A percentile compares a stretch with the other conserved stretches of the same genome.
Evolutionary conservation across 805 yeast genomes (phyloP).

Genomic region (Candida vartiovaarae): DNA sequence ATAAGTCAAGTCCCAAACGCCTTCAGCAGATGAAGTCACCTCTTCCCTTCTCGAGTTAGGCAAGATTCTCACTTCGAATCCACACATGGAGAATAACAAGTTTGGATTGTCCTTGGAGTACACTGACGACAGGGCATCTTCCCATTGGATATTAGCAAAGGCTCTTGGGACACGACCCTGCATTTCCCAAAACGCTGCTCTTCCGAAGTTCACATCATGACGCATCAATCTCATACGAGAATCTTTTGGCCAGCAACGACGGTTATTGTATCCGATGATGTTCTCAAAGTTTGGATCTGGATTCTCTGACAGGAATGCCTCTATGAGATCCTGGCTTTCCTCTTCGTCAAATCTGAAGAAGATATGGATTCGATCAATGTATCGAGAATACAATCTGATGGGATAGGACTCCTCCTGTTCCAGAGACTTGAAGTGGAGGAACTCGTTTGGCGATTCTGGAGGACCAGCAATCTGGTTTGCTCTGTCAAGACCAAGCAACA

Average conservation of each 20-base stretch:
- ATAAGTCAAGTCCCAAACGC: constrained; percentile 78
- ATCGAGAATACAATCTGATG: constrained; percentile 72
- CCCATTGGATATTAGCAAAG: constrained; percentile 70
- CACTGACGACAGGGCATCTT: constrained; percentile 74
- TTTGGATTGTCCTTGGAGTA: constrained; percentile 90
- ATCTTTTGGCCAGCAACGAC: constrained; percentile 93
- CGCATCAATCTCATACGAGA: constrained; percentile 85
- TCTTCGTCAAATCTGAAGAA: constrained; percentile 67
- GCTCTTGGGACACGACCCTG: constrained; percentile 73
- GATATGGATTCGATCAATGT: constrained; percentile 75
- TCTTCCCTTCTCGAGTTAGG: constrained; percentile 63
- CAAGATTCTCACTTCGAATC: constrained; percentile 84
- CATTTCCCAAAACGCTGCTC: constrained; percentile 90
- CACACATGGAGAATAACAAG: constrained; percentile 83
- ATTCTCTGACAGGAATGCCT: constrained; percentile 71
- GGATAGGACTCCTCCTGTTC: constrained; percentile 66
- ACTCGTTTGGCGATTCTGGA: constrained; percentile 63
- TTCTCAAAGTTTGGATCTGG: constrained; percentile 92
- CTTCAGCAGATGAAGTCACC: constrained; percentile 56
- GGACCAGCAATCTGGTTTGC: constrained; percentile 86
- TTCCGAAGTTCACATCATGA: constrained; percentile 84
- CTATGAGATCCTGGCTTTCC: constrained; percentile 69
- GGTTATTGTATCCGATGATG: constrained; percentile 78
- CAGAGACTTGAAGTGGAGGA: constrained; percentile 57
- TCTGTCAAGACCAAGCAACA: constrained; percentile 77